Evolutionary conservation across 192 early-diverging fungal species (phyloP), one percentile per base, ranked within the genome.

Genomic region (Lobulomyces angularis): DNA sequence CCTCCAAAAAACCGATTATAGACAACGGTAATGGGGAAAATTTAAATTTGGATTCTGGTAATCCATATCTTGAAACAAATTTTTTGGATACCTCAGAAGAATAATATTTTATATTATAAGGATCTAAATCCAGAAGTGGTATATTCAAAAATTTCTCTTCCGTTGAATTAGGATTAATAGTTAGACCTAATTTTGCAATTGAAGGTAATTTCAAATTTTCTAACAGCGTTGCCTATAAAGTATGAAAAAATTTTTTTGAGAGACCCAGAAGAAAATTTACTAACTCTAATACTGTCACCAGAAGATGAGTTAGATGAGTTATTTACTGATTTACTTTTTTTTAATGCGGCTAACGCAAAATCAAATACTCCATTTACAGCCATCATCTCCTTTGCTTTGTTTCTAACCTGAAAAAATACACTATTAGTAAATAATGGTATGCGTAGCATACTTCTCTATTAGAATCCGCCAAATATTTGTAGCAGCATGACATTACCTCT

Each of bases 41-140:
- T 5, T 30, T 41, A 28, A 69, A 69, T 3, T 29, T 5, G 3
- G 32, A 16, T 37, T 71, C 68, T 14, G 23, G 26, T 14, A 69
- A 29, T 18, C 71, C 67, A 35, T 67, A 74, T 11, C 35, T 43
- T 21, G 49, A 27, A 1, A 62, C 51, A 37, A 64, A 51, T 32
- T 49, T 49, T 19, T 45, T 41, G 8, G 61, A 43, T 0, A 56
- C 46, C n/a, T 68, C 58, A 3, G 71, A 74, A 6, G 21, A 23
- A 41, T 58, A 74, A 46, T 64, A 74, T 30, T 56, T 27, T 8
- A 58, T 41, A 34, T 74, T 74, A 60, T 52, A 74, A 1, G 61
- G 56, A 46, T 74, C 71, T 21, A 55, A 46, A 31, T 58, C 35
- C 2, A 41, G 27, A 25, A 25, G 37, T 11, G 22, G 41, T 38